phyloP scores from a whole-genome alignment of 805 yeast genomes.

The Yarrowia porcina region DNA sequence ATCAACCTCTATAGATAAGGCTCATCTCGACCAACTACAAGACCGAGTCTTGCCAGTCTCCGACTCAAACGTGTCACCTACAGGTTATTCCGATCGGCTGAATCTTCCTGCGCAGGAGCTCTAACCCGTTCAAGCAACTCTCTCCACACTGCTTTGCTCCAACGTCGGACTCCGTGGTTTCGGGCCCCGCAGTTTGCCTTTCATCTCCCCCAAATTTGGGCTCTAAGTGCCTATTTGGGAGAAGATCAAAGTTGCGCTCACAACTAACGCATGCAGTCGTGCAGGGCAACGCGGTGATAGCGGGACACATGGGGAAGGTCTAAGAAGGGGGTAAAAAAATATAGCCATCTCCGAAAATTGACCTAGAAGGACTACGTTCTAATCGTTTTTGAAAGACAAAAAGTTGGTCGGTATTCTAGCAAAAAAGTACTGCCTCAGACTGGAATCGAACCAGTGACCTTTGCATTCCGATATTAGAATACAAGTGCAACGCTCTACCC shows the following conservation, averaged over 20 bases:
- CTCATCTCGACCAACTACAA: not conserved
- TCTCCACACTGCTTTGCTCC: not conserved
- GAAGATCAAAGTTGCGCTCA: constrained; percentile 51
- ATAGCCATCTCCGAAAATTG: too few relatives aligned
- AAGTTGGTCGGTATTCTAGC: not conserved
- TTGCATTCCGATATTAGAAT: constrained; percentile 17
- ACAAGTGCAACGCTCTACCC: constrained; percentile 27
- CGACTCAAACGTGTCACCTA: constrained; percentile 3
- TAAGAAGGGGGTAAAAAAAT: not conserved
- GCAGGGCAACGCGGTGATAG: not conserved
- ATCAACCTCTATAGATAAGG: not conserved
- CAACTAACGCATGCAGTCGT: constrained; percentile 43
- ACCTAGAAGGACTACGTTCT: not conserved
- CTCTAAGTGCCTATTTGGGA: constrained; percentile 49
- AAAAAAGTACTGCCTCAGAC: constrained; percentile 17
- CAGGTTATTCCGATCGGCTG: not conserved
- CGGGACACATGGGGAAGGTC: not conserved
- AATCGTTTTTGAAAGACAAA: not conserved
- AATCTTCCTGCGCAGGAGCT: not conserved
- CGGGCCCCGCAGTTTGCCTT: not conserved
- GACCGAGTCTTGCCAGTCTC: too few relatives aligned
- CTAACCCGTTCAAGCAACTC: not conserved
- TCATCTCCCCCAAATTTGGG: constrained; percentile 42
- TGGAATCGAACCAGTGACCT: constrained; percentile 27
- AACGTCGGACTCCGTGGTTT: not conserved